Evolutionary conservation across 2,329 filamentous ascomycete genomes (phyloP).

Genomic region (Penicillium sclerotiorum): DNA sequence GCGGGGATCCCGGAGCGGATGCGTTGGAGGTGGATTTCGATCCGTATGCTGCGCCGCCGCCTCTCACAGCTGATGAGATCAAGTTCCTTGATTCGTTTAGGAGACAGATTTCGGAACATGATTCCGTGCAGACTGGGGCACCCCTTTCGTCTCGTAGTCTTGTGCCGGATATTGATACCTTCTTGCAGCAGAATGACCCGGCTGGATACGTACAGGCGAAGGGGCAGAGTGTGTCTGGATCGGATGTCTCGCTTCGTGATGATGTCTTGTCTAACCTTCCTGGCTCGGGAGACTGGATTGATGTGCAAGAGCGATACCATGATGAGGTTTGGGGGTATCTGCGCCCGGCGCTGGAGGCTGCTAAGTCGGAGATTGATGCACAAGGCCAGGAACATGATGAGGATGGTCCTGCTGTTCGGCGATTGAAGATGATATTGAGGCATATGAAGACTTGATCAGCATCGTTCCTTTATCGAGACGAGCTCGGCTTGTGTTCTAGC

Average conservation of each 20-base stretch:
- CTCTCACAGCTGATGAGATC: conserved; percentile 30
- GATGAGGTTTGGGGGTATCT: conserved; percentile 72
- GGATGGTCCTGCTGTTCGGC: conserved; percentile 40
- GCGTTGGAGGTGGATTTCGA: conserved; percentile 22
- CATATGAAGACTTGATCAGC: conserved; percentile 36
- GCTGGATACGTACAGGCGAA: neutral
- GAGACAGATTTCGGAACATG: neutral
- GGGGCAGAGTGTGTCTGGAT: conserved; percentile 3
- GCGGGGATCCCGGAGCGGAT: conserved; percentile 2
- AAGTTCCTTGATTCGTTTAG: conserved; percentile 30
- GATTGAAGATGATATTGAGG: conserved; percentile 43
- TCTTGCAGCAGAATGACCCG: conserved; percentile 30
- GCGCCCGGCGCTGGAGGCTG: conserved; percentile 58
- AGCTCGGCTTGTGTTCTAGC: no score
- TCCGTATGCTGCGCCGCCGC: conserved; percentile 12
- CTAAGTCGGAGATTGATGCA: conserved; percentile 56
- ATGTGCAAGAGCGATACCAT: conserved; percentile 40
- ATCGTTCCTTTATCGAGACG: no score
- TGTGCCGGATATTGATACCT: conserved; percentile 36
- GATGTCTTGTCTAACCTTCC: conserved; percentile 33
- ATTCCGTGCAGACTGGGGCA: neutral
- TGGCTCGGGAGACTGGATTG: conserved; percentile 37
- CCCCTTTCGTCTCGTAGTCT: conserved; percentile 34
- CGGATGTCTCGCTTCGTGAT: conserved; percentile 25
- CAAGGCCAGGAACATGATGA: conserved; percentile 10